Conservation (phyloP, 176 grass and related monocot genomes). For the Puya raimondii region DNA sequence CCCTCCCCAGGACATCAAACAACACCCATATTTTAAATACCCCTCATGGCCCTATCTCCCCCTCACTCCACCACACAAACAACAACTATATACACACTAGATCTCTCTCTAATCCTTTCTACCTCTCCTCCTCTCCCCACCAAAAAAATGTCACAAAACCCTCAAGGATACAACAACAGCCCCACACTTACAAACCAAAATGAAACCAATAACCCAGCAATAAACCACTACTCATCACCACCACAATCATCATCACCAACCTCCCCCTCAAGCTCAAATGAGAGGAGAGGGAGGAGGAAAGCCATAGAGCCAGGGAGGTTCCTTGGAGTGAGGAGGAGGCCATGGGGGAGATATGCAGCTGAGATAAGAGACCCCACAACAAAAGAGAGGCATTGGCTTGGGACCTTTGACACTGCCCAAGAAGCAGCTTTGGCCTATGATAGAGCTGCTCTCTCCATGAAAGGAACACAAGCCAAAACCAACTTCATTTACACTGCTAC, state of each 20-base stretch:
- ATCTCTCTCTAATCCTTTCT: slow-evolving; percentile 6
- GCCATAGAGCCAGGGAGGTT: slow-evolving; percentile 78
- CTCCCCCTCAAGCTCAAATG: slow-evolving; percentile 22
- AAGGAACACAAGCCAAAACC: slow-evolving; percentile 87
- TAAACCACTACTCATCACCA: too few species aligned
- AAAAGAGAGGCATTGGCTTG: slow-evolving; percentile 94
- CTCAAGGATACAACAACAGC: background rate
- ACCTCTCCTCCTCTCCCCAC: too few species aligned
- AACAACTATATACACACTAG: slow-evolving; percentile 10
- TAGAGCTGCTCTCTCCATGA: slow-evolving; percentile 92
- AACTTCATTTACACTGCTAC: slow-evolving; percentile 75
- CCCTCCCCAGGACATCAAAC: slow-evolving; percentile 27
- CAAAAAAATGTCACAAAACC: too few species aligned
- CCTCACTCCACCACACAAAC: slow-evolving; percentile 15
- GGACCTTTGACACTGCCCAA: slow-evolving; percentile 96
- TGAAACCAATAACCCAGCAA: too few species aligned
- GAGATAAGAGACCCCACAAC: slow-evolving; percentile 47
- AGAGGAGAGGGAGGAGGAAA: slow-evolving; percentile 42
- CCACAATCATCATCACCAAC: slow-evolving; percentile 32
- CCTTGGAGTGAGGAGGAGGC: slow-evolving; percentile 76
- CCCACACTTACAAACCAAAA: too few species aligned
- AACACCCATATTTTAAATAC: slow-evolving; percentile 54
- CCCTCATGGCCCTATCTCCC: slow-evolving; percentile 15
- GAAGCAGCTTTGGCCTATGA: slow-evolving; percentile 96
- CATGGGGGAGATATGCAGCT: slow-evolving; percentile 19